Base-by-base conservation (phyloP, 2,329 filamentous ascomycete genomes). In the Fusarium pseudograminearum region DNA sequence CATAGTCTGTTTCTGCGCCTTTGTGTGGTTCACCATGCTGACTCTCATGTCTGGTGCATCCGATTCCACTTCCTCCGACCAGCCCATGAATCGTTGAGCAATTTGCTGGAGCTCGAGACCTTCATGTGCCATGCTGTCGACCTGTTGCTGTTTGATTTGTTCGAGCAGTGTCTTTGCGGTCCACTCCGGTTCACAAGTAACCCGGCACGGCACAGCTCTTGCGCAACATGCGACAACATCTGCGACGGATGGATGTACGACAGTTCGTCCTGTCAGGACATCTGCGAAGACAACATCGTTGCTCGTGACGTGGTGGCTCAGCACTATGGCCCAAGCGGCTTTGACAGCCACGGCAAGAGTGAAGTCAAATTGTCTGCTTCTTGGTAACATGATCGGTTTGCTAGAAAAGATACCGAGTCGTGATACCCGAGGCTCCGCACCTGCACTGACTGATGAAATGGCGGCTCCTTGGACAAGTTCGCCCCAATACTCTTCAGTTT, bases 11-110 rank as follows among this genome's bases (percentile, higher is more conserved):
- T 52, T 52, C 22, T 52, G 48, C 14, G 34, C 34, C 48, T 52
- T 52, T 40, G 34, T 52, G 34, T 52, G 48, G 18, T 52, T 52
- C 14, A 52, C 48, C 48, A 52, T 52, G 26, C 34, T 52, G 48
- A 52, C 48, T 52, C n/a, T 8, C 34, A 52, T 41, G 26, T 52
- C 48, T 40, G 48, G 48, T 40, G 34, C 48, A 41, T 41, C 48
- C 5, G 34, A 31, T 5, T 22, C 48, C 7, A 40, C 26, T 30
- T 52, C 34, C 22, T 52, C 48, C 24, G 48, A 41, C 48, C 34
- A 52, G 18, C 48, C 48, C 26, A 52, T 52, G 26, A 52, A 52
- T 22, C 26, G 48, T 41, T 52, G 48, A 22, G 48, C 48, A 41
- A 52, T 41, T 12, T 52, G 24, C 48, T 52, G 34, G 48, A 52